Evolutionary conservation across 495 filamentous ascomycete genomes (phyloP), one percentile per base, ranked within the genome.

Genomic region (Geoglossum glabrum): DNA sequence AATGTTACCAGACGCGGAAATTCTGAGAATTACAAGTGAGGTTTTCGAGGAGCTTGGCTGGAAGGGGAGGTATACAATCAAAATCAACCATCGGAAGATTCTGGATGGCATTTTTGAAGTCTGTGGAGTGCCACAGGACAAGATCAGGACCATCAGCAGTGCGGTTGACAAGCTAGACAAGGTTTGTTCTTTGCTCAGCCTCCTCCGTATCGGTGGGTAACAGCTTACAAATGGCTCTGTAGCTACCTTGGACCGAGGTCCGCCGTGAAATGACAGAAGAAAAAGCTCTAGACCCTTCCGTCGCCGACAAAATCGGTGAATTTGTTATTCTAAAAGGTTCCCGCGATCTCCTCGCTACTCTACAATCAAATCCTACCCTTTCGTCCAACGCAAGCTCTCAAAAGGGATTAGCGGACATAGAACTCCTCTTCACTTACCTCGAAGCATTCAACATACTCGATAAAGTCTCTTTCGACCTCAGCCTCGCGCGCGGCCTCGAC

Each of bases 131-230:
- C 88, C 90, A 0, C 72, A 74, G 38, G 82, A 93, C 50, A 88
- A 92, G 73, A 83, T 94, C 59, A 77, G 90, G 19, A 79, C 81
- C 10, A 95, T 95, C 61, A 88, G 83, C 15, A 87, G 82, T 26
- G 90, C 90, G 3, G 90, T 97, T 17, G 90, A 97, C 72, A 97
- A 97, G 74, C 72, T 97, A 51, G 90, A 97, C 69, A 97, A 97
- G 73, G 72, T 83, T 27, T 10, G 46, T 43, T 54, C 31, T 13
- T 52, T 21, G 60, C 11, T 36, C 10, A 11, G 1, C 50, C 31
- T 28, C 10, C 28, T 34, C 23, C 19, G 28, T 17, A 25, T 43
- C 5, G 26, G 23, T 33, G 26, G 4, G 15, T 10, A 59, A 43
- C 2, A 17, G 13, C 21, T 58, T 57, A 28, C 38, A 13, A 61